Conservation (phyloP, 257 asterid genomes). For the Verbascum thapsus region DNA sequence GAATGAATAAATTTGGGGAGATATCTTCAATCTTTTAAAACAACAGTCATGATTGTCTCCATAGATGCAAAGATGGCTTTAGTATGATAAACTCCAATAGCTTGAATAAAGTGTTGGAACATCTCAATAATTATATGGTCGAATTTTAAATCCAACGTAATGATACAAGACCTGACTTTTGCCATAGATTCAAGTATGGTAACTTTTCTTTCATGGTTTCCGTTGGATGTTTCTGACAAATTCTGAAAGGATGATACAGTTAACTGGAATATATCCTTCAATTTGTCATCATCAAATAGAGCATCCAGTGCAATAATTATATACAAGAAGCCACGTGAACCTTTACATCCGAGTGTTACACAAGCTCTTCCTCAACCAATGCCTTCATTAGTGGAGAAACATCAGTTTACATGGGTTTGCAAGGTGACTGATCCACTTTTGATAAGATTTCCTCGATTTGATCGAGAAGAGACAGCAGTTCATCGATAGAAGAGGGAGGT, state of each 20-base stretch:
- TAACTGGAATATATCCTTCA: constrained; percentile 93
- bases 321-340: constrained; percentile 93
- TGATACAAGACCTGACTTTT: constrained; percentile 93
- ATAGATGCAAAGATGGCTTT: constrained; percentile 66
- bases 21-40: constrained; percentile 93
- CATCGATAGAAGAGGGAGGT: constrained; percentile 77
- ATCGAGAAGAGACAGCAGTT: constrained; percentile 76
- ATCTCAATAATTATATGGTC: constrained; percentile 81
- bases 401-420: constrained; percentile 64
- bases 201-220: constrained; percentile 70
- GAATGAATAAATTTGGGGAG: constrained; percentile 63
- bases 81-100: constrained; percentile 71
- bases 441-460: constrained; percentile 60
- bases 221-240: constrained; percentile 66
- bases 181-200: constrained; percentile 91
- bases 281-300: constrained; percentile 87
- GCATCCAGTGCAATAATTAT: constrained; percentile 99
- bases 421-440: constrained; percentile 95
- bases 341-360: constrained; percentile 79
- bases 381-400: constrained; percentile 69
- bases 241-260: constrained; percentile 86
- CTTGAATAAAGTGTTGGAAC: constrained; percentile 79
- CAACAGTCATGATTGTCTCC: constrained; percentile 92
- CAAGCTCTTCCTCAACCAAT: constrained; percentile 58
- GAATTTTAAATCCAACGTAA: constrained; percentile 96